These are phyloP conservation scores for Hypericum perforatum DNA, from an alignment of 345 rosid species.

Conservation along the genomic window DNA sequence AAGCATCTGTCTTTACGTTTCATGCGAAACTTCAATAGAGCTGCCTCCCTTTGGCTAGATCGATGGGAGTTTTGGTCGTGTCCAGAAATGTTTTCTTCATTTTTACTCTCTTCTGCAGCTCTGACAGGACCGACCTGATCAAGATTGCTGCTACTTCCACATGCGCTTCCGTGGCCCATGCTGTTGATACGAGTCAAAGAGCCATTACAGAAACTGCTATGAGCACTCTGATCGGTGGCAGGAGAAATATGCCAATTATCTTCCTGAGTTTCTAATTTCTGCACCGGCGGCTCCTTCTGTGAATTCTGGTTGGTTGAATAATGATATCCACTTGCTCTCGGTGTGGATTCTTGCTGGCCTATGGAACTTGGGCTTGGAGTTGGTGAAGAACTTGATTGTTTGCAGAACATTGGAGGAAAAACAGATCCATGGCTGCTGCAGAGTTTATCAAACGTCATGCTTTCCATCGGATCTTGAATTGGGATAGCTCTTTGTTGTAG, in stretches of 20 bases:
- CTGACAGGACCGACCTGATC: constrained; percentile 32
- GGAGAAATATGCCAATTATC: constrained; percentile 48
- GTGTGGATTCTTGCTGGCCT: background rate
- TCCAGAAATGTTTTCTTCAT: constrained; percentile 28
- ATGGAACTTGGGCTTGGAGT: background rate
- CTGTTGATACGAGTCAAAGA: constrained; percentile 28
- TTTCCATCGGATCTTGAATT: background rate
- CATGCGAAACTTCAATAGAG: constrained; percentile 72
- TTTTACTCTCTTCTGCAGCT: constrained; percentile 43
- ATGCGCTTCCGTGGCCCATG: constrained; percentile 39
- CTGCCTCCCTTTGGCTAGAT: constrained; percentile 75
- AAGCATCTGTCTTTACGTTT: constrained; percentile 94
- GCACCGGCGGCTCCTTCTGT: constrained; percentile 18
- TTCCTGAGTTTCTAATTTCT: constrained; percentile 29
- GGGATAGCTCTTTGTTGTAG: background rate
- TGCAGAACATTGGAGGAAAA: background rate
- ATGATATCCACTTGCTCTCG: background rate
- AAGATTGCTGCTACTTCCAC: constrained; percentile 37
- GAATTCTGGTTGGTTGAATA: constrained; percentile 14
- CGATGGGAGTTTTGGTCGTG: constrained; percentile 31
- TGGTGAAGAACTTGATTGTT: background rate
- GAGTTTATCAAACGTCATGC: background rate
- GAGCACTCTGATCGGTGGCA: constrained; percentile 48
- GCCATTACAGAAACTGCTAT: constrained; percentile 54
- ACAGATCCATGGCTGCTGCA: background rate